phyloP scores from a whole-genome alignment of 73 alveolate species.

The Tetrahymena elliotti region DNA sequence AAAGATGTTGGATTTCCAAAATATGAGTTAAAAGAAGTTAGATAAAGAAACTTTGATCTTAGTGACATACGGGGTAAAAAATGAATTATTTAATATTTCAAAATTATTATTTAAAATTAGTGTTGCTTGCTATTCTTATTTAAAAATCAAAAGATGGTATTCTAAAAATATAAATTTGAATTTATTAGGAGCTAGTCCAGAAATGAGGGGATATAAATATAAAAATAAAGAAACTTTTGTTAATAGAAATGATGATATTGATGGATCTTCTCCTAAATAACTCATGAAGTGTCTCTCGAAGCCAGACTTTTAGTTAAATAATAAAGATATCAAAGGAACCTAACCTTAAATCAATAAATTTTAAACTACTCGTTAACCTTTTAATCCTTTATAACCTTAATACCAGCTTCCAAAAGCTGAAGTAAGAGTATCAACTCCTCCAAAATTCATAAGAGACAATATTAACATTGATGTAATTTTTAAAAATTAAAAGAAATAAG shows the following conservation, averaged over 20 bases:
- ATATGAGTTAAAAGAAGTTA: constrained; percentile 16
- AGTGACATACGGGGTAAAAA: constrained; percentile 32
- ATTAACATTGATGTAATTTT: constrained; percentile 46
- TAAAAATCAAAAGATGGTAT: not conserved
- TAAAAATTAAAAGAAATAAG: not conserved
- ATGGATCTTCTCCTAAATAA: constrained; percentile 31
- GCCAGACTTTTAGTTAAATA: constrained; percentile 42
- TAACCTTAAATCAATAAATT: constrained; percentile 63
- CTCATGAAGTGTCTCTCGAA: constrained; percentile 44
- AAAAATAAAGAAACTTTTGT: constrained; percentile 23
- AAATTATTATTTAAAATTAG: not conserved
- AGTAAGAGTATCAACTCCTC: constrained; percentile 71
- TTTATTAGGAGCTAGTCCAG: constrained; percentile 45
- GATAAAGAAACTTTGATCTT: constrained; percentile 9
- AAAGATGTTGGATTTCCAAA: constrained; percentile 26
- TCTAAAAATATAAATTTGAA: too few relatives aligned
- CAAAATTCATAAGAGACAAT: constrained; percentile 90
- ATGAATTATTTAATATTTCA: not conserved
- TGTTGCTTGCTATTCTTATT: not conserved
- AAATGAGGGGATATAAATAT: constrained; percentile 33
- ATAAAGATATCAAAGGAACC: constrained; percentile 57
- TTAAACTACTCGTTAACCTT: constrained; percentile 48
- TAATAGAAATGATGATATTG: constrained; percentile 40
- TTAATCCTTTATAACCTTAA: constrained; percentile 85
- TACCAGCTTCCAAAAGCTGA: constrained; percentile 80